Conservation (phyloP, 140 eudicot species). For the Stevia rebaudiana region DNA sequence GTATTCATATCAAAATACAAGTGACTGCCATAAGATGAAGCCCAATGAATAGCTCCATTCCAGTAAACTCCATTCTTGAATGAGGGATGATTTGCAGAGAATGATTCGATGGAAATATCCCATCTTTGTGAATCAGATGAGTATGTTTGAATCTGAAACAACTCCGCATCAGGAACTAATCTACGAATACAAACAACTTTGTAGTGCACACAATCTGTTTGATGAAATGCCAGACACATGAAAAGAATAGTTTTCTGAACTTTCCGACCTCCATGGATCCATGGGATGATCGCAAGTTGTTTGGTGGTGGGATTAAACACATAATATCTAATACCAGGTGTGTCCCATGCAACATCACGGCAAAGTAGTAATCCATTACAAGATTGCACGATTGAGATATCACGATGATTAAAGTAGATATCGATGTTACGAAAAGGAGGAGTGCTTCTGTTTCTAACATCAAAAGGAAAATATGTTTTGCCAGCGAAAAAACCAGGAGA, state of each 20-base stretch:
- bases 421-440: constrained; percentile 21
- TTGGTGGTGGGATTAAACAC: constrained; percentile 17
- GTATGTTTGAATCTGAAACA: not conserved
- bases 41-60: not conserved
- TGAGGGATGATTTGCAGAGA: not conserved
- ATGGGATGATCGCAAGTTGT: constrained; percentile 6
- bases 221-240: constrained; percentile 25
- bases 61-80: not conserved
- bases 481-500: constrained; percentile 13
- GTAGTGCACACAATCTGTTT: constrained; percentile 10
- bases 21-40: not conserved
- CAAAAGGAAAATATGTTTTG: constrained; percentile 13
- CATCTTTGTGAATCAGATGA: not conserved
- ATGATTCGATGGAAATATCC: not conserved
- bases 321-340: not conserved
- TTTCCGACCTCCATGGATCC: not conserved
- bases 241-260: not conserved
- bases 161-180: not conserved
- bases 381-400: constrained; percentile 26
- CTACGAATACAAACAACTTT: not conserved
- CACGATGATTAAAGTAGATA: constrained; percentile 6
- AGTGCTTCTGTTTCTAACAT: not conserved
- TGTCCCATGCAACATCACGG: not conserved
- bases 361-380: constrained; percentile 28
- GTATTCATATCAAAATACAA: not conserved